Percentiles rank a stretch among this genome's conserved stretches.
Conservation (phyloP, 371 early-diverging fungal species). For the Synchytrium microbalum region DNA sequence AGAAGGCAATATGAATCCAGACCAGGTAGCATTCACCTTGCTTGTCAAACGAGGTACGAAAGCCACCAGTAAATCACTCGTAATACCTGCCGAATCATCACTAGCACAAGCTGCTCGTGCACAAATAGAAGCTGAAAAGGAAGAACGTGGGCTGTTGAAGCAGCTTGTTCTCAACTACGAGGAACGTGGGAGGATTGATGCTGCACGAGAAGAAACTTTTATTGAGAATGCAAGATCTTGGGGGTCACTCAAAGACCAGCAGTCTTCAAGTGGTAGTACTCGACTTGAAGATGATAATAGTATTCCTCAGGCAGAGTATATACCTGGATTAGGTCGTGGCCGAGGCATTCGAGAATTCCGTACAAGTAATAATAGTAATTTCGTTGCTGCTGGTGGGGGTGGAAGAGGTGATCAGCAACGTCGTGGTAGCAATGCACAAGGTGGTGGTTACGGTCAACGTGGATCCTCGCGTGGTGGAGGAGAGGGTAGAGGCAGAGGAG, state of each 20-base stretch:
- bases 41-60: constrained; percentile 88
- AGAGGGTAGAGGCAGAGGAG: too few relatives aligned
- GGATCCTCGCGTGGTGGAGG: too few relatives aligned
- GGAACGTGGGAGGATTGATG: constrained; percentile 44
- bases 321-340: too few relatives aligned
- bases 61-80: constrained; percentile 69
- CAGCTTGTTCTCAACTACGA: constrained; percentile 84
- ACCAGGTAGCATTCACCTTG: constrained; percentile 75
- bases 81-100: constrained; percentile 75
- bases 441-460: too few relatives aligned
- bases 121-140: constrained; percentile 78
- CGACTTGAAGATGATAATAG: too few relatives aligned
- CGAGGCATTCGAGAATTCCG: too few relatives aligned
- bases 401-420: too few relatives aligned
- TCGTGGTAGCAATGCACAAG: too few relatives aligned
- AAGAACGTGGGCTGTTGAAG: constrained; percentile 84
- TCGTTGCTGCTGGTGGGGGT: too few relatives aligned
- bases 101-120: constrained; percentile 73
- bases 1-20: constrained; percentile 16
- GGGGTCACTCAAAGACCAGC: neutral
- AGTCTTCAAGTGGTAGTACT: neutral
- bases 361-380: too few relatives aligned
- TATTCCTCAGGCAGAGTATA: too few relatives aligned
- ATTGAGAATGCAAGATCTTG: neutral
- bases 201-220: neutral